phyloP scores from a whole-genome alignment of 2,329 filamentous ascomycete species.

The Colletotrichum sp. region DNA sequence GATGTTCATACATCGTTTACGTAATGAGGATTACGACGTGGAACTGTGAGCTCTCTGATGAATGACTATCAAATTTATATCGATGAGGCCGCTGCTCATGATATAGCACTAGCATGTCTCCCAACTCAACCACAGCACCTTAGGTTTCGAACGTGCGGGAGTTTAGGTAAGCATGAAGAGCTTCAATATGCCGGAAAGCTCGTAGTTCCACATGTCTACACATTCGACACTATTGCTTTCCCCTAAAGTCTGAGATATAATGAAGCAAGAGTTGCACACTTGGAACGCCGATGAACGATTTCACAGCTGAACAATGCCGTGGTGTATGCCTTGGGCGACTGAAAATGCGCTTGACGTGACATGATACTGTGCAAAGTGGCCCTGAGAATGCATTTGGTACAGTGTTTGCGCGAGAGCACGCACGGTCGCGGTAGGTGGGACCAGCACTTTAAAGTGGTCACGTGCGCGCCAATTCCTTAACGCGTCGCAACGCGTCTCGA shows the following conservation, averaged over 20 bases:
- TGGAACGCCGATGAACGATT: not conserved
- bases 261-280: not conserved
- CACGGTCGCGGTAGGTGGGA: not conserved
- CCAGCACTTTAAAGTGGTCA: constrained; percentile 1
- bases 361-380: not conserved
- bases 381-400: too few species aligned
- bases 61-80: rapidly evolving
- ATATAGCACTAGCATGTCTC: not conserved
- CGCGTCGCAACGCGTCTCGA: constrained; percentile 20
- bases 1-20: not conserved
- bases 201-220: not conserved
- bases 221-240: rapidly evolving
- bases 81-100: rapidly evolving
- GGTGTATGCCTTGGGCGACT: not conserved
- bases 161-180: not conserved
- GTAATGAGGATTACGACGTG: not conserved
- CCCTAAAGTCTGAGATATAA: not conserved
- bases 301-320: rapidly evolving
- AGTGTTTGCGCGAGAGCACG: not conserved
- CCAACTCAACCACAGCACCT: not conserved
- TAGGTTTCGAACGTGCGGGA: not conserved
- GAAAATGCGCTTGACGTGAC: not conserved
- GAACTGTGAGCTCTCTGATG: not conserved
- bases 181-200: not conserved
- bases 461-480: not conserved